Percentiles rank a stretch among this genome's conserved stretches.
These are phyloP conservation scores for Penicillium sp. DNA, from an alignment of 2,329 filamentous ascomycete species.

Conservation along the genomic window DNA sequence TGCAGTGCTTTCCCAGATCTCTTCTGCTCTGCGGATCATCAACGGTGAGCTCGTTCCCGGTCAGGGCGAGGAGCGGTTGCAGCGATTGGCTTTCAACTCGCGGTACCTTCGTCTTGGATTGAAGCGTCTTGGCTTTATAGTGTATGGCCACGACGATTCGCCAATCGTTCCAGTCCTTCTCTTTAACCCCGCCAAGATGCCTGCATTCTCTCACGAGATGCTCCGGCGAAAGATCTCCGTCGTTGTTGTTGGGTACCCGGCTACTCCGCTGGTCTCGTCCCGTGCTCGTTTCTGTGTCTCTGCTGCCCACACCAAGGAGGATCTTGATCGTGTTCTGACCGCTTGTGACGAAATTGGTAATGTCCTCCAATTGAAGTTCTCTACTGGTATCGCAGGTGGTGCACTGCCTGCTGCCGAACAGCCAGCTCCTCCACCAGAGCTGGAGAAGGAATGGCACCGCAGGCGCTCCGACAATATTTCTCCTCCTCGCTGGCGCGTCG, in stretches of 20 bases:
- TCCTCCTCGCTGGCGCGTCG: constrained; percentile 74
- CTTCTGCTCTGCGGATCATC: constrained; percentile 82
- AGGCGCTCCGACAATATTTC: constrained; percentile 52
- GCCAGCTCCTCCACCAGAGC: constrained; percentile 59
- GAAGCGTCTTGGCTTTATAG: constrained; percentile 94
- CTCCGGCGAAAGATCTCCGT: constrained; percentile 95
- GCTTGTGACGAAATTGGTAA: constrained; percentile 94
- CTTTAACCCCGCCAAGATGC: constrained; percentile 98
- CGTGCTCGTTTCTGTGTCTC: constrained; percentile 95
- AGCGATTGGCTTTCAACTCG: constrained; percentile 96
- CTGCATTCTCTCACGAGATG: constrained; percentile 98
- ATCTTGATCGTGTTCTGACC: constrained; percentile 81
- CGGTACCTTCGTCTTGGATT: constrained; percentile 95
- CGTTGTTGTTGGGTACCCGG: constrained; percentile 95
- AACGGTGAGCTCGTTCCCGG: constrained; percentile 81
- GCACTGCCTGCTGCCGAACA: constrained; percentile 71
- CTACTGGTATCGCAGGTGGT: constrained; percentile 90
- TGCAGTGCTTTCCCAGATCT: constrained; percentile 85
- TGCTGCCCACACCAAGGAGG: constrained; percentile 95
- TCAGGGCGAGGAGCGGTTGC: constrained; percentile 91
- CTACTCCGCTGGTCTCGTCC: constrained; percentile 90
- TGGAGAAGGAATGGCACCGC: constrained; percentile 64
- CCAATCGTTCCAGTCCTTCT: constrained; percentile 92
- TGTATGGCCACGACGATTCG: constrained; percentile 96
- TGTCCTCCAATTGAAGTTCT: constrained; percentile 91